A percentile compares a stretch with the other conserved stretches of the same genome.
phyloP scores from a whole-genome alignment of 2,329 filamentous ascomycete species.

The Hortaea sp. region DNA sequence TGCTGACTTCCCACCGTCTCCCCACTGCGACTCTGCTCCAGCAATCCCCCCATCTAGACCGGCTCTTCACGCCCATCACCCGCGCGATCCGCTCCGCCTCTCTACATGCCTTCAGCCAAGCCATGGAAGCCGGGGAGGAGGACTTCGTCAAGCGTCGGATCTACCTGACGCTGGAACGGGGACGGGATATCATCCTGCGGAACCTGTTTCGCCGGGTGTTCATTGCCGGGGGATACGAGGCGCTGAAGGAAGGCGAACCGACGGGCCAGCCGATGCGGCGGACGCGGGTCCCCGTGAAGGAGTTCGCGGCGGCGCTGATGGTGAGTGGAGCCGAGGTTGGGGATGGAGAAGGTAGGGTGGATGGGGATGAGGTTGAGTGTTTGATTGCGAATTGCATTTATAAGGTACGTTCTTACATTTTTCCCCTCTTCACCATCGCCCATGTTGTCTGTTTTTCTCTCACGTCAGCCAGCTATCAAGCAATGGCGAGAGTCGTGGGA shows the following conservation, averaged over 20 bases:
- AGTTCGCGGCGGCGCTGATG: slow-evolving; percentile 77
- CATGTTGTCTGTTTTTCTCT: too few relatives aligned
- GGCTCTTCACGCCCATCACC: slow-evolving; percentile 68
- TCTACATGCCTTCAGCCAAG: slow-evolving; percentile 71
- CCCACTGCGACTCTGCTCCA: slow-evolving; percentile 62
- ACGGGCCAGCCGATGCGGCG: slow-evolving; percentile 51
- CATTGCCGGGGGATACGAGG: slow-evolving; percentile 70
- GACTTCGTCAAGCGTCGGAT: slow-evolving; percentile 89
- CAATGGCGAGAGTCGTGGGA: too few relatives aligned
- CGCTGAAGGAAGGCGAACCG: slow-evolving; percentile 54
- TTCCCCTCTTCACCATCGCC: background rate
- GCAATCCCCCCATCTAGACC: slow-evolving; percentile 65
- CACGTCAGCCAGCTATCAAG: too few relatives aligned
- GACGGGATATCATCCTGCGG: slow-evolving; percentile 80
- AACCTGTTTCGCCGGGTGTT: slow-evolving; percentile 92
- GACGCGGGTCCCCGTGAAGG: slow-evolving; percentile 69
- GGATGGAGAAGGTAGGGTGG: slow-evolving; percentile 54
- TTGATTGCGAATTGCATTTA: slow-evolving; percentile 94
- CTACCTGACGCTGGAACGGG: slow-evolving; percentile 86
- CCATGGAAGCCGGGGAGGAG: slow-evolving; percentile 72
- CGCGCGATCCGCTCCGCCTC: slow-evolving; percentile 73
- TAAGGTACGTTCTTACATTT: slow-evolving; percentile 57
- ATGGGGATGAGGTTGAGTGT: slow-evolving; percentile 91
- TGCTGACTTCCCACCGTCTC: slow-evolving; percentile 77
- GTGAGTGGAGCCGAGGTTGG: slow-evolving; percentile 47